Evolutionary conservation across 768 basidiomycete genomes (phyloP).

Genomic region (Collybiopsis luxurians): DNA sequence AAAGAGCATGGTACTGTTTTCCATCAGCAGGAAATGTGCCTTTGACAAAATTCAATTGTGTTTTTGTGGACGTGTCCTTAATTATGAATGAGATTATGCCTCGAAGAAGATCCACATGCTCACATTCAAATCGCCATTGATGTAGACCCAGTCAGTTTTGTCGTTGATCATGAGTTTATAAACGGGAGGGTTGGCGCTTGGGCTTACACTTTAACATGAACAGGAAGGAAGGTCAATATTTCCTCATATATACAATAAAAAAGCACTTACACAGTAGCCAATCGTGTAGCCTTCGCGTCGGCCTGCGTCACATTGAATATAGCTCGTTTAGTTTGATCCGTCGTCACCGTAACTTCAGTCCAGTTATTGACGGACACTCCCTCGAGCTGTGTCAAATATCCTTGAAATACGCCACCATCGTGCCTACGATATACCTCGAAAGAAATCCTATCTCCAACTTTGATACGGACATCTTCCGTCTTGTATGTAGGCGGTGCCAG

Average conservation of each 20-base stretch:
- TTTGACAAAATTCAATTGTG: conserved; percentile 1
- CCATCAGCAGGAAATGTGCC: background rate
- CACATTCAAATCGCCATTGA: background rate
- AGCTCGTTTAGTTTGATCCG: background rate
- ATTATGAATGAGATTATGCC: background rate
- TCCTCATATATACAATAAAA: too few species aligned
- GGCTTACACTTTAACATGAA: background rate
- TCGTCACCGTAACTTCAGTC: background rate
- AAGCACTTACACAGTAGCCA: background rate
- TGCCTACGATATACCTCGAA: background rate
- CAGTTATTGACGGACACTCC: background rate
- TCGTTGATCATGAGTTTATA: background rate
- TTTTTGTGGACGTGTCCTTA: background rate
- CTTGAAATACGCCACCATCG: background rate
- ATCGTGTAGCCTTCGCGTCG: background rate
- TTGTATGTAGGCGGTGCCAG: background rate
- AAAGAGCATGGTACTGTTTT: background rate
- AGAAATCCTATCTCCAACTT: background rate
- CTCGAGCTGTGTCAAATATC: background rate
- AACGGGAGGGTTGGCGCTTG: background rate
- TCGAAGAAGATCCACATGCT: background rate
- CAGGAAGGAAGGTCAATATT: background rate
- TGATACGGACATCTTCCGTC: background rate
- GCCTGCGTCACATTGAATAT: background rate
- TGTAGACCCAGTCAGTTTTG: background rate